Conservation (phyloP, 768 basidiomycete species). For the Rickenella mellea region DNA sequence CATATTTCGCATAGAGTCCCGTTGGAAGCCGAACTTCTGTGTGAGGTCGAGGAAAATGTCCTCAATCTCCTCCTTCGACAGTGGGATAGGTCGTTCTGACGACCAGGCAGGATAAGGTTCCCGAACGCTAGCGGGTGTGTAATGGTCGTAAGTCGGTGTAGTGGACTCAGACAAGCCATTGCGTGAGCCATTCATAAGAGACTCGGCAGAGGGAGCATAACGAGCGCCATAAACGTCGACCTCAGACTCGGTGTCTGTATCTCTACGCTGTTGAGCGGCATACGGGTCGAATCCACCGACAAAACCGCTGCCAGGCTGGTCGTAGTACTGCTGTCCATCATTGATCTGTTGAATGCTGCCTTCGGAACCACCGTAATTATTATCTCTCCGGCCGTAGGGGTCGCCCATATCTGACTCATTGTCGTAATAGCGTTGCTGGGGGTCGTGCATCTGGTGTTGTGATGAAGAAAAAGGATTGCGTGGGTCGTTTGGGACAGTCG, state of each 20-base stretch:
- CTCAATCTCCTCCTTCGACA: slow-evolving; percentile 98
- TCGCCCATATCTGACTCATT: slow-evolving; percentile 67
- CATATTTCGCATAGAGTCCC: slow-evolving; percentile 94
- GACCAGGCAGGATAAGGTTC: slow-evolving; percentile 96
- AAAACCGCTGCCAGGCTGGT: not conserved
- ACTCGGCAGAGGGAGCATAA: slow-evolving; percentile 68
- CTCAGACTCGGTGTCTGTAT: slow-evolving; percentile 73
- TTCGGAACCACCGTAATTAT: slow-evolving; percentile 49
- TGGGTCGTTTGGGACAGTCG: not conserved
- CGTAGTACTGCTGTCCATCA: slow-evolving; percentile 43
- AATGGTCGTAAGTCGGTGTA: slow-evolving; percentile 66
- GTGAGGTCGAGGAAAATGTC: slow-evolving; percentile 96
- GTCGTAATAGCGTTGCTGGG: slow-evolving; percentile 45
- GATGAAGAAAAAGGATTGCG: not conserved
- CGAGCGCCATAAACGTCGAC: slow-evolving; percentile 63
- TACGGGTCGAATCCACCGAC: not conserved
- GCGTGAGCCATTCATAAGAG: slow-evolving; percentile 47
- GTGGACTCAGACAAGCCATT: slow-evolving; percentile 59
- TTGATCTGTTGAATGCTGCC: slow-evolving; percentile 45
- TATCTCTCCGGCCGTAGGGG: slow-evolving; percentile 52
- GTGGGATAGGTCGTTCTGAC: slow-evolving; percentile 84
- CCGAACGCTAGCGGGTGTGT: slow-evolving; percentile 42
- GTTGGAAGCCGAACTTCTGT: slow-evolving; percentile 98
- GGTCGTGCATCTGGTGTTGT: not conserved
- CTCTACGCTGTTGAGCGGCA: slow-evolving; percentile 43